Evolutionary conservation across 2,329 filamentous ascomycete genomes (phyloP).

Genomic region (Ophiocordyceps camponoti-rufipedis): DNA sequence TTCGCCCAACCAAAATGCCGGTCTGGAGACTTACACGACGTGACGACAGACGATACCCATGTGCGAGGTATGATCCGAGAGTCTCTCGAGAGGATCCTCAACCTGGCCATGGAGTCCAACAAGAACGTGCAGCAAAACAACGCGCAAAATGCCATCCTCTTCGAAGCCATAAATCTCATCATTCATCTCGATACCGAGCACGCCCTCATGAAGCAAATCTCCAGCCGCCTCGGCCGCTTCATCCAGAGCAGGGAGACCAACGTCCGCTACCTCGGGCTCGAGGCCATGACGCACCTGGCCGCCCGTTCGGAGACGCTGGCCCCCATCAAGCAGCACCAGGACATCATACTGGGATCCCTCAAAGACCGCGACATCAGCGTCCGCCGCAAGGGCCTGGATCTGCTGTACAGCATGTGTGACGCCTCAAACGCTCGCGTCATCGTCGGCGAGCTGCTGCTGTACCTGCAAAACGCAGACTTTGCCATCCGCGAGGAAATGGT

Average conservation of each 20-base stretch:
- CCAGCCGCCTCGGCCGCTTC: slow-evolving; percentile 75
- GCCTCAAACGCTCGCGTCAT: slow-evolving; percentile 84
- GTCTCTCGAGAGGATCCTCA: slow-evolving; percentile 77
- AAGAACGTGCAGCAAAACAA: slow-evolving; percentile 99
- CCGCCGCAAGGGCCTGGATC: slow-evolving; percentile 80
- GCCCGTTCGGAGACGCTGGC: slow-evolving; percentile 86
- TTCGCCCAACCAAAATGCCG: not conserved
- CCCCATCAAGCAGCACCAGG: slow-evolving; percentile 95
- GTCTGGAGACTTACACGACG: not conserved
- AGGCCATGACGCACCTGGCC: slow-evolving; percentile 96
- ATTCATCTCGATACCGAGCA: slow-evolving; percentile 95
- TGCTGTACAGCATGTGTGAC: slow-evolving; percentile 99
- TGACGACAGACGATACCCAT: slow-evolving; percentile 61
- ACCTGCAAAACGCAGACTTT: slow-evolving; percentile 91
- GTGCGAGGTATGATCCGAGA: slow-evolving; percentile 83
- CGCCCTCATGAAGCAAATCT: slow-evolving; percentile 90
- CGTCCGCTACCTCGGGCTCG: slow-evolving; percentile 83
- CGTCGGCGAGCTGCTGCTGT: slow-evolving; percentile 82
- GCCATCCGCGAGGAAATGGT: slow-evolving; percentile 99
- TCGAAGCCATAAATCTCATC: slow-evolving; percentile 95
- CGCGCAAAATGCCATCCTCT: slow-evolving; percentile 91
- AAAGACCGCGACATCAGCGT: slow-evolving; percentile 96
- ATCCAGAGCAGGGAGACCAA: slow-evolving; percentile 96
- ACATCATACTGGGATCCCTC: slow-evolving; percentile 83
- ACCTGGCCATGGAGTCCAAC: slow-evolving; percentile 77